Conservation (phyloP, 345 rosid species). For the Corymbia maculata region DNA sequence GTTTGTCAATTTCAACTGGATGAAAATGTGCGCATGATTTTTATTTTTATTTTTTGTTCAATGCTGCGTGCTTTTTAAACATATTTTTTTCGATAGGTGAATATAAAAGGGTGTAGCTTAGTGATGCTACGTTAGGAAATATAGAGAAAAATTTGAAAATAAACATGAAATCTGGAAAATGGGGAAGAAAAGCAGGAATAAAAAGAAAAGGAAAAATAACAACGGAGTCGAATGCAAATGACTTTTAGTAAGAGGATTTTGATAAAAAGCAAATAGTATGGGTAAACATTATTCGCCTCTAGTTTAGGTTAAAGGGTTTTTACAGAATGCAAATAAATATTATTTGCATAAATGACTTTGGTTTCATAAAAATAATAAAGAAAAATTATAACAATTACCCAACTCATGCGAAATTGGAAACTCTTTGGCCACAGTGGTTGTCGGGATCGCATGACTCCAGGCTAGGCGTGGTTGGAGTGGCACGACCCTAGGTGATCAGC, state of each 20-base stretch:
- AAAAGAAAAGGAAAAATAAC: background rate
- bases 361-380: background rate
- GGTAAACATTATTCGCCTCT: background rate
- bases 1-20: background rate
- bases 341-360: background rate
- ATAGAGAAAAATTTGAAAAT: background rate
- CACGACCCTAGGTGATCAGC: fast-evolving
- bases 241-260: background rate
- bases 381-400: background rate
- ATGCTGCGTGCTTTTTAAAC: background rate
- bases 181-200: background rate
- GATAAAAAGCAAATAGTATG: background rate
- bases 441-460: fast-evolving
- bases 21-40: background rate
- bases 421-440: background rate
- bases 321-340: background rate
- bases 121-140: background rate
- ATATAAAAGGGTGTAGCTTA: background rate
- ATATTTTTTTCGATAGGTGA: background rate
- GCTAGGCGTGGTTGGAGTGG: background rate
- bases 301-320: background rate
- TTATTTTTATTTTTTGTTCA: background rate
- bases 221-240: no score
- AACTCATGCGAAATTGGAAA: background rate
- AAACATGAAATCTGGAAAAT: background rate